These are phyloP conservation scores for Nowakowskiella sp. DNA, from an alignment of 192 early-diverging fungal species.

Conservation along the genomic window DNA sequence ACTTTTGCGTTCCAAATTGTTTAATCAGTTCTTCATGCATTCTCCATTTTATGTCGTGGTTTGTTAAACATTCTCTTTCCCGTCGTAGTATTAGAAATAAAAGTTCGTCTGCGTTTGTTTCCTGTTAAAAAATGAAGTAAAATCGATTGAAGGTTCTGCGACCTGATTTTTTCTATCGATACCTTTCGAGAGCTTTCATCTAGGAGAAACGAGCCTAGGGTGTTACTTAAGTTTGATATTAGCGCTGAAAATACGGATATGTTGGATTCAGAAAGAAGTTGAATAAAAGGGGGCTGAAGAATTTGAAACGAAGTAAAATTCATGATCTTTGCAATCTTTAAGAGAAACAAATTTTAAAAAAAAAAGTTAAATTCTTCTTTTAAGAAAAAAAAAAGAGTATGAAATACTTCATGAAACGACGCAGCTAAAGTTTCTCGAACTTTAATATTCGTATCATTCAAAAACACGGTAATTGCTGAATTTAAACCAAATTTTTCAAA, in stretches of 20 bases:
- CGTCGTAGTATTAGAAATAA: slow-evolving; percentile 33
- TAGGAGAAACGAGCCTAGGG: neutral
- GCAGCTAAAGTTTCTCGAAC: slow-evolving; percentile 28
- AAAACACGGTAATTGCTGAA: slow-evolving; percentile 20
- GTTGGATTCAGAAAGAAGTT: slow-evolving; percentile 24
- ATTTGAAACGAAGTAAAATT: slow-evolving; percentile 11
- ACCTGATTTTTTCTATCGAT: neutral
- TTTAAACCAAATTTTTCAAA: slow-evolving; percentile 32
- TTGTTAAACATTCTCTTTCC: slow-evolving; percentile 37
- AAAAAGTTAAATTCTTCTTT: too few species aligned
- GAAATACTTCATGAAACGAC: slow-evolving; percentile 23
- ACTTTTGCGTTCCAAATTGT: slow-evolving; percentile 31
- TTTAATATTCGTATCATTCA: slow-evolving; percentile 10
- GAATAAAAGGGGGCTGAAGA: slow-evolving; percentile 23
- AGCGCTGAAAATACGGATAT: slow-evolving; percentile 26
- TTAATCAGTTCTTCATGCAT: slow-evolving; percentile 27
- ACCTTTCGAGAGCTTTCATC: neutral
- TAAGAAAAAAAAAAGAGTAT: too few species aligned
- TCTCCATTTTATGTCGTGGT: slow-evolving; percentile 25
- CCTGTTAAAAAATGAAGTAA: neutral
- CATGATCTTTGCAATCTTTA: slow-evolving; percentile 26
- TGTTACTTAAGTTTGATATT: neutral
- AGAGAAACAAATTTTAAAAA: too few species aligned
- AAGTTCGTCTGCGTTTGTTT: slow-evolving; percentile 26
- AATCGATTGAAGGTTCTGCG: neutral